Percentiles rank a stretch among this genome's conserved stretches.
Evolutionary conservation across 768 basidiomycete species (phyloP).

Genomic region (Mrakia blollopis): DNA sequence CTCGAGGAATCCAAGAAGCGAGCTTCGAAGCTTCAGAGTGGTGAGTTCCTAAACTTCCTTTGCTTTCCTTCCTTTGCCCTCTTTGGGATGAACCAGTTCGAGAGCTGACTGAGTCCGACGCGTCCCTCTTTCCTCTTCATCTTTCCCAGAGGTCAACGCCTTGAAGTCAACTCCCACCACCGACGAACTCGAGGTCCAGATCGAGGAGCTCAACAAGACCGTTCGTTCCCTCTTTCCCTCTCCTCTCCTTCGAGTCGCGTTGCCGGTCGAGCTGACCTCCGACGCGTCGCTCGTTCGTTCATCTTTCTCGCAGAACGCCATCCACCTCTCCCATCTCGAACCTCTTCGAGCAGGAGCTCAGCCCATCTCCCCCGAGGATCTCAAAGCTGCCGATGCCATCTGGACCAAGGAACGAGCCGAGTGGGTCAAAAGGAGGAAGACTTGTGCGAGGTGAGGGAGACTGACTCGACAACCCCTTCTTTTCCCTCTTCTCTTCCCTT

Average conservation of each 20-base stretch:
- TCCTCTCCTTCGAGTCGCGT: neutral
- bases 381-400: neutral
- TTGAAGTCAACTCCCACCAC: conserved; percentile 2
- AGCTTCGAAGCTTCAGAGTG: neutral
- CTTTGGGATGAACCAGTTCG: neutral
- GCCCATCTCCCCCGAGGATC: conserved; percentile 19
- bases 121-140: neutral
- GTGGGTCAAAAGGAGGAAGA: conserved; percentile 24
- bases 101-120: neutral
- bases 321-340: conserved; percentile 1
- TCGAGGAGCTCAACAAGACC: conserved; percentile 6
- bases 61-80: neutral
- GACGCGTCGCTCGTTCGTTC: too few relatives aligned
- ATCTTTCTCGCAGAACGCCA: conserved; percentile 3
- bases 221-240: neutral
- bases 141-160: conserved; percentile 10
- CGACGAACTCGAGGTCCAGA: neutral
- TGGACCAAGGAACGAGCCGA: conserved; percentile 17
- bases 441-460: conserved; percentile 4
- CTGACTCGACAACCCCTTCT: neutral
- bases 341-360: conserved; percentile 19
- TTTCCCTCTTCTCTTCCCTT: neutral
- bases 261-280: neutral
- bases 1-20: neutral
- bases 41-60: conserved; percentile 7